Base-by-base conservation (phyloP, 768 basidiomycete genomes). In the Trametes coccinea region DNA sequence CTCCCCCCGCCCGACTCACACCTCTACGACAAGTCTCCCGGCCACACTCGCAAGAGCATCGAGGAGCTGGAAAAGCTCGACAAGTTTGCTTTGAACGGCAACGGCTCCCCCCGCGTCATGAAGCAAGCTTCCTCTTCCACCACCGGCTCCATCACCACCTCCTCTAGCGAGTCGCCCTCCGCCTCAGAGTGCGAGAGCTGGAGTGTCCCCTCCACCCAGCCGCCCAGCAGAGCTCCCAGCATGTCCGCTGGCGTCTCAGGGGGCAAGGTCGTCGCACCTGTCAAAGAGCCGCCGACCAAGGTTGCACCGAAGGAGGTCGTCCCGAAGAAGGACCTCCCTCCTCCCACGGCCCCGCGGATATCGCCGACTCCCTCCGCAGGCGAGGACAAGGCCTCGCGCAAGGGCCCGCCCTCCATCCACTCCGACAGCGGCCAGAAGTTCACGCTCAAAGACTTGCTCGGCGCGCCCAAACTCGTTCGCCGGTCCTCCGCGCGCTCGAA, bases 401-500 rank as follows among this genome's bases (percentile, higher is more conserved):
- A 60, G 56, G 62, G 59, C 44, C 65, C 65, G 47, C 67, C 69
- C 27, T 73, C 73, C 34, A 62, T 67, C 67, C 69, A 70, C 71
- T 84, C 87, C 57, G 84, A 85, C 45, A 78, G 77, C 40, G 78
- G 78, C 48, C 88, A 90, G 71, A 90, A 86, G 75, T 95, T 95
- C 76, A 90, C 81, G 44, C 83, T 97, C 68, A 95, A 90, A 82
- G 84, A 95, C 71, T 82, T 97, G 30, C 56, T 66, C 27, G 79
- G 77, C 48, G 87, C 84, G 0, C 90, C 93, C 29, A 96, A 93
- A 76, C 79, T 96, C 31, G 76, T 78, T 33, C 78, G 95, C 64
- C 88, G 80, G 67, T 78, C 83, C 0, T 92, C 92, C 0, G 87
- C 87, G 68, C 82, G 89, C 60, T 91, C 89, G 8, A 86, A 82